Conservation (phyloP, 257 asterid genomes). For the Solanum habrochaites region DNA sequence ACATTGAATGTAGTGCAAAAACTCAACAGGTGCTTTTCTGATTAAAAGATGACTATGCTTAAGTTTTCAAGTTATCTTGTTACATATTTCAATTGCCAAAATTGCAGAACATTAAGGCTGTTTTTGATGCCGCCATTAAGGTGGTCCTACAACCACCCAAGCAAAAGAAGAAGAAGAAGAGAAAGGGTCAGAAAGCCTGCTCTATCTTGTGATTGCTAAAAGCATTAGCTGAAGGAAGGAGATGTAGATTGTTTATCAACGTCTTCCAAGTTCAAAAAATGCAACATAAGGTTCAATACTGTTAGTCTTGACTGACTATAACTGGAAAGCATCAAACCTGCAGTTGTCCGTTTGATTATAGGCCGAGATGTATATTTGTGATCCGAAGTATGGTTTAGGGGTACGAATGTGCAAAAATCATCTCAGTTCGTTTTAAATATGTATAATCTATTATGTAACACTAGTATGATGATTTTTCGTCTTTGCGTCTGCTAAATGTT, state of each 20-base stretch:
- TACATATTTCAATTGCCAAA: background rate
- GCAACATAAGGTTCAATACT: background rate
- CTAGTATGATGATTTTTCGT: background rate
- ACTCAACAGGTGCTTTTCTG: slow-evolving; percentile 50
- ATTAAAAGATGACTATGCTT: background rate
- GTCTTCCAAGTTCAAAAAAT: background rate
- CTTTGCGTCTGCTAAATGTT: background rate
- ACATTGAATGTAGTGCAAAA: slow-evolving; percentile 81
- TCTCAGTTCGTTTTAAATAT: background rate
- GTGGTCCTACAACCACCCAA: slow-evolving; percentile 67
- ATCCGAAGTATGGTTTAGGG: background rate
- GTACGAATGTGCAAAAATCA: background rate
- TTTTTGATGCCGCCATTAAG: slow-evolving; percentile 81
- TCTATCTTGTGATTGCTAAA: slow-evolving; percentile 28
- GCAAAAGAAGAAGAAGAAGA: slow-evolving; percentile 67
- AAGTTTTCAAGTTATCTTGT: background rate
- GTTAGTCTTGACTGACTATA: slow-evolving; percentile 2
- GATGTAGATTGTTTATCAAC: background rate
- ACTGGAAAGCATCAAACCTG: background rate
- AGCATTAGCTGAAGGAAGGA: background rate
- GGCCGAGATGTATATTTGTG: background rate
- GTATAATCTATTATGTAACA: background rate
- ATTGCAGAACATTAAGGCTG: slow-evolving; percentile 68
- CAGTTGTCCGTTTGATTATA: background rate
- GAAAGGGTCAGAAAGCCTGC: slow-evolving; percentile 63